Percentiles rank a stretch among this genome's conserved stretches.
These are phyloP conservation scores for Penicillium sp. DNA, from an alignment of 2,329 filamentous ascomycete species.

Conservation along the genomic window DNA sequence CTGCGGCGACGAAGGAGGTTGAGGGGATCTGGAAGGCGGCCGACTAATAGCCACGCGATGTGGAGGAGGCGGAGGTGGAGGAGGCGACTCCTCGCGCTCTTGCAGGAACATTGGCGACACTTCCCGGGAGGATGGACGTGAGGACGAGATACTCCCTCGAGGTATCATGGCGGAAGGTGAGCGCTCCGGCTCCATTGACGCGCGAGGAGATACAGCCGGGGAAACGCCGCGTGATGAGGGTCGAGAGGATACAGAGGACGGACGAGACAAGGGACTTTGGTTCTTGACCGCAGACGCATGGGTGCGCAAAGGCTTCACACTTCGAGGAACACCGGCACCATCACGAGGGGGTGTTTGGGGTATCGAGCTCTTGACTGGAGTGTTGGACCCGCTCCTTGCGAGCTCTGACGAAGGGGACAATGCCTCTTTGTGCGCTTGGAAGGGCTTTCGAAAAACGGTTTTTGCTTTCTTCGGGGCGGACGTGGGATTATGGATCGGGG, in stretches of 20 bases:
- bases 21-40: slow-evolving; percentile 20
- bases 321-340: slow-evolving; percentile 30
- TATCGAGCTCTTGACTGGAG: slow-evolving; percentile 39
- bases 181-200: slow-evolving; percentile 20
- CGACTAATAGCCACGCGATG: slow-evolving; percentile 60
- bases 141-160: slow-evolving; percentile 15
- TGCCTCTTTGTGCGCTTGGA: slow-evolving; percentile 60
- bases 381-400: slow-evolving; percentile 29
- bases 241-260: slow-evolving; percentile 33
- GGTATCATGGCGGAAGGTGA: slow-evolving; percentile 19
- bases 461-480: slow-evolving; percentile 59
- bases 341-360: slow-evolving; percentile 38
- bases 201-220: slow-evolving; percentile 27
- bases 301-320: slow-evolving; percentile 34
- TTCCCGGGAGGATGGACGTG: slow-evolving; percentile 28
- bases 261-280: slow-evolving; percentile 35
- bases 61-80: slow-evolving; percentile 79
- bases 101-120: slow-evolving; percentile 37
- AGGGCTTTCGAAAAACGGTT: slow-evolving; percentile 62
- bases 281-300: slow-evolving; percentile 41
- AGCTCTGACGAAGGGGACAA: slow-evolving; percentile 40
- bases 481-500: slow-evolving; percentile 43
- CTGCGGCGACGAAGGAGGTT: not conserved
- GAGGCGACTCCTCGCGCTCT: slow-evolving; percentile 68
- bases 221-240: slow-evolving; percentile 28